Conservation (phyloP, 2,329 filamentous ascomycete species). For the Taxawa tesnikishii region DNA sequence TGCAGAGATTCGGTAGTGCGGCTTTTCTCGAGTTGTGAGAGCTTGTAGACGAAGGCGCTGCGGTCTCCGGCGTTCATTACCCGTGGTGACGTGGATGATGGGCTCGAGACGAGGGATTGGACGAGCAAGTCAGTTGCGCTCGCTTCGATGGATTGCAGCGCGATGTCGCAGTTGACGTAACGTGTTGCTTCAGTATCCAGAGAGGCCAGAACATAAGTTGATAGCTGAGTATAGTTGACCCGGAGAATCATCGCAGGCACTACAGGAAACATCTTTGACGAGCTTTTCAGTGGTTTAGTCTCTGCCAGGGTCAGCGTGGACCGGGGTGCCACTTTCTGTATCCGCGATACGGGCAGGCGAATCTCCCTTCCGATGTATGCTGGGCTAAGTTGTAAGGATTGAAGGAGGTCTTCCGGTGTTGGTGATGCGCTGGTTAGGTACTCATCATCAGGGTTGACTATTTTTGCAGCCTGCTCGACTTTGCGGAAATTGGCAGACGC, state of each 20-base stretch:
- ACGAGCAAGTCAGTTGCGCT: constrained; percentile 45
- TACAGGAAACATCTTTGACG: constrained; percentile 39
- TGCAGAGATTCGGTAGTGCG: too few relatives aligned
- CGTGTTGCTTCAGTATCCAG: constrained; percentile 64
- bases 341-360: constrained; percentile 56
- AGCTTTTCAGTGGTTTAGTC: constrained; percentile 50
- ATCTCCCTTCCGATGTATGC: constrained; percentile 49
- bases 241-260: constrained; percentile 55
- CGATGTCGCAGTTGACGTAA: constrained; percentile 53
- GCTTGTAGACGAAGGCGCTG: constrained; percentile 58
- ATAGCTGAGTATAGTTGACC: constrained; percentile 55
- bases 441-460: constrained; percentile 39
- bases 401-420: constrained; percentile 58
- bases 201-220: constrained; percentile 47
- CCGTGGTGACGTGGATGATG: too few relatives aligned
- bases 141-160: constrained; percentile 47
- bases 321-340: constrained; percentile 58
- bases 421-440: constrained; percentile 58
- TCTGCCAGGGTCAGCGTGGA: constrained; percentile 47
- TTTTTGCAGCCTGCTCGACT: constrained; percentile 27
- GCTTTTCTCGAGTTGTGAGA: too few relatives aligned
- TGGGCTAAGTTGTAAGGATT: constrained; percentile 55
- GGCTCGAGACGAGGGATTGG: too few relatives aligned
- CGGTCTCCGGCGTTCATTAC: constrained; percentile 59
- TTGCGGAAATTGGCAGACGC: constrained; percentile 46